A percentile compares a stretch with the other conserved stretches of the same genome.
phyloP scores from a whole-genome alignment of 495 filamentous ascomycete genomes.

The Neurospora sp. region DNA sequence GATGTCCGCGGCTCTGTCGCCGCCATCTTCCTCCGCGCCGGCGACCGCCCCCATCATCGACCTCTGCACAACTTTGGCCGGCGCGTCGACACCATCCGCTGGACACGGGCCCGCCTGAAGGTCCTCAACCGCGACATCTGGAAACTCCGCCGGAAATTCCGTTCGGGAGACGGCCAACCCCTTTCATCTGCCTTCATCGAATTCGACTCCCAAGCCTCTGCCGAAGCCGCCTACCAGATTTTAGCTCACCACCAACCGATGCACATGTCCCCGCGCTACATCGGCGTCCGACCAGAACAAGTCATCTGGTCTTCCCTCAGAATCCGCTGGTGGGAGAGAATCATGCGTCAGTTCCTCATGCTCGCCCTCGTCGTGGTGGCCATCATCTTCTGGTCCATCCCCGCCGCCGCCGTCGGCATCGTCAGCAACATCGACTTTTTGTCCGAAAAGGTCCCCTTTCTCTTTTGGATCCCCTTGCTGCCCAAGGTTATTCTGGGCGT shows the following conservation, averaged over 20 bases:
- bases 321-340: conserved; percentile 71
- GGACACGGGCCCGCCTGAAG: conserved; percentile 66
- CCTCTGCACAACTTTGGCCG: conserved; percentile 44
- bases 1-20: conserved; percentile 58
- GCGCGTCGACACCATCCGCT: conserved; percentile 72
- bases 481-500: conserved; percentile 58
- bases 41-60: conserved; percentile 42
- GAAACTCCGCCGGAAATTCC: conserved; percentile 41
- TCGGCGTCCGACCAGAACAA: conserved; percentile 66
- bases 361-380: conserved; percentile 54
- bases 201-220: conserved; percentile 64
- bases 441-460: conserved; percentile 47
- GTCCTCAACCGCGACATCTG: conserved; percentile 63
- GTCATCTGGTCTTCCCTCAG: conserved; percentile 76
- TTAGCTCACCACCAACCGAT: conserved; percentile 70
- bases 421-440: conserved; percentile 72
- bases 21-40: conserved; percentile 64
- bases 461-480: conserved; percentile 57
- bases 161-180: conserved; percentile 34
- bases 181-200: conserved; percentile 72
- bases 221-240: conserved; percentile 73
- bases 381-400: conserved; percentile 87
- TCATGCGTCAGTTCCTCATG: conserved; percentile 57
- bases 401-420: conserved; percentile 65
- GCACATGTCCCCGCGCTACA: conserved; percentile 78